A percentile compares a stretch with the other conserved stretches of the same genome.
Evolutionary conservation across 495 filamentous ascomycete species (phyloP).

Genomic region (Glutinoglossum americanum): DNA sequence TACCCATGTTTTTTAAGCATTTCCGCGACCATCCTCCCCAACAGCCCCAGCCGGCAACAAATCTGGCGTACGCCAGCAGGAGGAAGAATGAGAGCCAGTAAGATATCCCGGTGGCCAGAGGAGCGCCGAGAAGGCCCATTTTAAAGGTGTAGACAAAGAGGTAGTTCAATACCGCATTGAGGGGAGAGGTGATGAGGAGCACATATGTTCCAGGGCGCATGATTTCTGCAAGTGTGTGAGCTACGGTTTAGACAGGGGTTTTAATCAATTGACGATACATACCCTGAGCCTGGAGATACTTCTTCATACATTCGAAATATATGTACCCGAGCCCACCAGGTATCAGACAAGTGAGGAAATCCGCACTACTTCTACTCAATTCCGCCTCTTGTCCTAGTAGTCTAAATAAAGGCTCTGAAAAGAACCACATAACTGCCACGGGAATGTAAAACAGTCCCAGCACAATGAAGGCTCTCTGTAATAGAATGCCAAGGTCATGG

Average conservation of each 20-base stretch:
- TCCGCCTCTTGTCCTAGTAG: constrained; percentile 59
- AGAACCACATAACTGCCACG: constrained; percentile 55
- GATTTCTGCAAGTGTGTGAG: constrained; percentile 31
- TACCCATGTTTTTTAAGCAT: constrained; percentile 40
- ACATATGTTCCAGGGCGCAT: constrained; percentile 81
- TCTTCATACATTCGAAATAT: constrained; percentile 83
- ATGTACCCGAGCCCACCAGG: constrained; percentile 79
- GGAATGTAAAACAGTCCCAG: constrained; percentile 55
- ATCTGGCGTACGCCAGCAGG: constrained; percentile 53
- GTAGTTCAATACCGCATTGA: constrained; percentile 60
- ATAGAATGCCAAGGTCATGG: constrained; percentile 59
- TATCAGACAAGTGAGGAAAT: constrained; percentile 56
- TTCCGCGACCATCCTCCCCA: constrained; percentile 65
- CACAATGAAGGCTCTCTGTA: constrained; percentile 63
- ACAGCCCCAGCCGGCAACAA: constrained; percentile 48
- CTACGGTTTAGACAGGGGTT: not conserved
- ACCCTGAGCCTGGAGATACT: constrained; percentile 83
- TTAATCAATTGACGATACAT: constrained; percentile 3
- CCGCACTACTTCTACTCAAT: constrained; percentile 52
- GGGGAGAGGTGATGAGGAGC: constrained; percentile 58
- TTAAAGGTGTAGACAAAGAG: constrained; percentile 53
- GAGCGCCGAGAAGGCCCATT: constrained; percentile 57
- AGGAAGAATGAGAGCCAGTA: constrained; percentile 76
- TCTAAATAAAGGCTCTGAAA: constrained; percentile 54
- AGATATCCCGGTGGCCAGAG: constrained; percentile 60